These are phyloP conservation scores for Persicaria tinctoria DNA, from an alignment of 148 eudicot genomes.

Conservation along the genomic window DNA sequence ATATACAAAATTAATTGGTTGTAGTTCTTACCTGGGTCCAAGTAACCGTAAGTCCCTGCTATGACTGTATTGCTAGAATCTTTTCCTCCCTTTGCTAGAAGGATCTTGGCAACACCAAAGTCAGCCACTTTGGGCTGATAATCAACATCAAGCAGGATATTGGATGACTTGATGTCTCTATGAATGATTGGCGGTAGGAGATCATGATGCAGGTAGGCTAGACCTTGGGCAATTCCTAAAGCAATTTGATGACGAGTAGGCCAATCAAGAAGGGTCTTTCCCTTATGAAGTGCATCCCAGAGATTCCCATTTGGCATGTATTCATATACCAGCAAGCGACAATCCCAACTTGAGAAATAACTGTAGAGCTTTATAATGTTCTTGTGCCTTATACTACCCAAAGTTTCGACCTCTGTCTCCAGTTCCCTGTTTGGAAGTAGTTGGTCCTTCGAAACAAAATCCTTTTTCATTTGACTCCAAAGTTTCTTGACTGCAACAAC, in stretches of 20 bases:
- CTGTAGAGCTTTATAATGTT: slow-evolving; percentile 86
- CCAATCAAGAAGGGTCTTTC: slow-evolving; percentile 67
- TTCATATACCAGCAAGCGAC: slow-evolving; percentile 80
- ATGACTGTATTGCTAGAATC: slow-evolving; percentile 56
- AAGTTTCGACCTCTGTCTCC: slow-evolving; percentile 83
- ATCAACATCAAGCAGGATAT: slow-evolving; percentile 74
- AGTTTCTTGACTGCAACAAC: slow-evolving; percentile 79
- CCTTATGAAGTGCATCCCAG: slow-evolving; percentile 90
- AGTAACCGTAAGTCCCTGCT: slow-evolving; percentile 94
- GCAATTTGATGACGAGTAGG: slow-evolving; percentile 76
- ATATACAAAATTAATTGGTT: not conserved
- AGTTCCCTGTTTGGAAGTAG: slow-evolving; percentile 49
- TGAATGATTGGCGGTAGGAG: slow-evolving; percentile 75
- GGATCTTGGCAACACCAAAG: slow-evolving; percentile 90
- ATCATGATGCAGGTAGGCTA: slow-evolving; percentile 92
- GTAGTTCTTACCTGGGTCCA: slow-evolving; percentile 73
- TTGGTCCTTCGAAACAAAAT: slow-evolving; percentile 41
- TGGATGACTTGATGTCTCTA: slow-evolving; percentile 90
- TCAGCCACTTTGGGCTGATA: slow-evolving; percentile 88
- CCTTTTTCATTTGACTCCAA: slow-evolving; percentile 63
- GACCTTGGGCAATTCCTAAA: slow-evolving; percentile 78
- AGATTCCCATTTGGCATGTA: slow-evolving; percentile 93
- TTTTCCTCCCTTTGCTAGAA: slow-evolving; percentile 63
- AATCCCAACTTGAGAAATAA: slow-evolving; percentile 57
- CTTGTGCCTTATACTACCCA: slow-evolving; percentile 88